Percentiles rank a stretch among this genome's conserved stretches.
phyloP scores from a whole-genome alignment of 2,329 filamentous ascomycete genomes.

The Paecilomyces formosus region DNA sequence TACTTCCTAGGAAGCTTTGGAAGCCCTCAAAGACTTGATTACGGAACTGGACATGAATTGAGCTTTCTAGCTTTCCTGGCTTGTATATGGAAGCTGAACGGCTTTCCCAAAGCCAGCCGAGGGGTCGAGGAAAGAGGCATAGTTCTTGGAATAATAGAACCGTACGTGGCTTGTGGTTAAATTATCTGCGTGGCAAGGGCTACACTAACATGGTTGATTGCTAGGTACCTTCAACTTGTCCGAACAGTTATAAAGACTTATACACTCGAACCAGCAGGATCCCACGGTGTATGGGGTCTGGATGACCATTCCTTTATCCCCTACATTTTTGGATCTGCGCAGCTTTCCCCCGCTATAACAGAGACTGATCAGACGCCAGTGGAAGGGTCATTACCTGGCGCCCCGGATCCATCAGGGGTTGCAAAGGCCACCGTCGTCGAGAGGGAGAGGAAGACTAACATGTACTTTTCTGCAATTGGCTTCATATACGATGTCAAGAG shows the following conservation, averaged over 20 bases:
- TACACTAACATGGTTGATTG: conserved; percentile 1
- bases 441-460: conserved; percentile 58
- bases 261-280: conserved; percentile 88
- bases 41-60: conserved; percentile 91
- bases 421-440: conserved; percentile 58
- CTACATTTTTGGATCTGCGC: conserved; percentile 92
- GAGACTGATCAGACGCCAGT: conserved; percentile 58
- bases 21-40: conserved; percentile 82
- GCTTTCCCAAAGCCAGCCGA: conserved; percentile 53
- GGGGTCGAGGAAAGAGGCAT: conserved; percentile 66
- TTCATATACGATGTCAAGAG: conserved; percentile 98
- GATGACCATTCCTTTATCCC: conserved; percentile 93
- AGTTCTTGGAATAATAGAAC: conserved; percentile 74
- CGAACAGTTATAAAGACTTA: conserved; percentile 82
- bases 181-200: background rate
- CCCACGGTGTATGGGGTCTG: conserved; percentile 96
- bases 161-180: conserved; percentile 50
- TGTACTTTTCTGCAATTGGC: conserved; percentile 93
- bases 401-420: conserved; percentile 66
- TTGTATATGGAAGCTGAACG: conserved; percentile 82
- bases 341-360: conserved; percentile 69
- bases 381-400: conserved; percentile 67
- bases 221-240: conserved; percentile 70
- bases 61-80: conserved; percentile 90
- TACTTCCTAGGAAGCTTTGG: conserved; percentile 86